Conservation (phyloP, 1,139 yeast genomes). For the Geotrichum histeridarum region DNA sequence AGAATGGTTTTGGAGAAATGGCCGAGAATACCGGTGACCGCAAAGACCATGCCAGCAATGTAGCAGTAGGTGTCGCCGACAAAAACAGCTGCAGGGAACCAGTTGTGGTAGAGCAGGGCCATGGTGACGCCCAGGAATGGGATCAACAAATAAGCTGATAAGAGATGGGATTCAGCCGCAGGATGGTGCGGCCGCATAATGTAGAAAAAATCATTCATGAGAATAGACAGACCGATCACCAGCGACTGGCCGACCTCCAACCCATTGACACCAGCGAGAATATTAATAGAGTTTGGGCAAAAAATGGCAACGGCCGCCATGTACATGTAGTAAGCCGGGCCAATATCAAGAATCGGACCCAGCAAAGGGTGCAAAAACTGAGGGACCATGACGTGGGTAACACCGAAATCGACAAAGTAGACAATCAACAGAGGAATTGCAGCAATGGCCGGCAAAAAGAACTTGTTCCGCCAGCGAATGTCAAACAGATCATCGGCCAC, state of each 20-base stretch:
- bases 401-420: constrained; percentile 90
- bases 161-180: constrained; percentile 70
- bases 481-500: constrained; percentile 92
- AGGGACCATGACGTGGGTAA: constrained; percentile 86
- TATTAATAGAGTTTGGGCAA: constrained; percentile 95
- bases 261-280: constrained; percentile 93
- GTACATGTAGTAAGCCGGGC: constrained; percentile 71
- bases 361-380: constrained; percentile 48
- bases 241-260: constrained; percentile 93
- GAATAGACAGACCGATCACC: constrained; percentile 63
- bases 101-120: constrained; percentile 71
- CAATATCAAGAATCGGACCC: constrained; percentile 61
- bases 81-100: constrained; percentile 88
- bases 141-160: constrained; percentile 70
- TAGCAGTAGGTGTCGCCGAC: constrained; percentile 98
- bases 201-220: constrained; percentile 73
- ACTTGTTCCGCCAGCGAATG: constrained; percentile 94
- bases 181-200: constrained; percentile 55
- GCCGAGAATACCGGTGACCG: constrained; percentile 91
- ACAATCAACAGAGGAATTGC: constrained; percentile 86
- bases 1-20: constrained; percentile 91
- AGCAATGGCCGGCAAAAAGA: constrained; percentile 90
- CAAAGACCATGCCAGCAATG: constrained; percentile 97
- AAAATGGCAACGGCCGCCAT: constrained; percentile 91
- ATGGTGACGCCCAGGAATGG: constrained; percentile 85